Base-by-base conservation (phyloP, 2,329 filamentous ascomycete genomes). In the Pleomassaria siparia region DNA sequence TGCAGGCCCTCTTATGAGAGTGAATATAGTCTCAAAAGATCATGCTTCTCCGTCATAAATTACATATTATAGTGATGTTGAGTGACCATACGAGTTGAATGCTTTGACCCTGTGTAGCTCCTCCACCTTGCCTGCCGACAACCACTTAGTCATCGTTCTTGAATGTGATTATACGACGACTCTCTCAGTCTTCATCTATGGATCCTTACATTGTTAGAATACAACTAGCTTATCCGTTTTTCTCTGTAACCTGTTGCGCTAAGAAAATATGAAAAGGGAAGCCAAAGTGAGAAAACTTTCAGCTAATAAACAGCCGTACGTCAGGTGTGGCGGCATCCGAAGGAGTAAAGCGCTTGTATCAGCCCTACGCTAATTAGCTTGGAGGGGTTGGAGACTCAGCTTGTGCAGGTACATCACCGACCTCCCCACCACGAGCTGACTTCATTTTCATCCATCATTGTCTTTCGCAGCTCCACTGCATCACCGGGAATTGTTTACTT, bases 311-410 rank as follows among this genome's bases (percentile, higher is more conserved):
- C 26, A 47, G 43, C n/a, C n/a, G 49, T 44, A 53, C 50, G 46
- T 50, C 43, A 50, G 46, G 18, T 13, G 54, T 51, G 55, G 58
- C 53, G 55, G 54, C 43, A 44, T 53, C 48, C 24, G 36, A 59
- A 54, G 43, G 37, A 51, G 59, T 32, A 56, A 55, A 49, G 55
- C 50, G 52, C 29, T 32, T 29, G 29, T 30, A 5, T 51, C 49
- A 54, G 54, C 52, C 57, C 54, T 63, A 59, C 49, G 40, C 9
- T 16, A n/a, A n/a, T n/a, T n/a, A 55, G 47, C 15, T 47, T 58
- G 58, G 59, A 49, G 50, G 54, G 53, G 46, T 30, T n/a, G n/a
- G 37, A 44, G 43, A 47, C 51, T 57, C 46, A 46, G 46, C 22
- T 24, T 30, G 33, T 49, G 54, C 45, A 50, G 44, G 44, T 46